phyloP scores from a whole-genome alignment of 2,329 filamentous ascomycete species.

The Colletotrichum sp. region DNA sequence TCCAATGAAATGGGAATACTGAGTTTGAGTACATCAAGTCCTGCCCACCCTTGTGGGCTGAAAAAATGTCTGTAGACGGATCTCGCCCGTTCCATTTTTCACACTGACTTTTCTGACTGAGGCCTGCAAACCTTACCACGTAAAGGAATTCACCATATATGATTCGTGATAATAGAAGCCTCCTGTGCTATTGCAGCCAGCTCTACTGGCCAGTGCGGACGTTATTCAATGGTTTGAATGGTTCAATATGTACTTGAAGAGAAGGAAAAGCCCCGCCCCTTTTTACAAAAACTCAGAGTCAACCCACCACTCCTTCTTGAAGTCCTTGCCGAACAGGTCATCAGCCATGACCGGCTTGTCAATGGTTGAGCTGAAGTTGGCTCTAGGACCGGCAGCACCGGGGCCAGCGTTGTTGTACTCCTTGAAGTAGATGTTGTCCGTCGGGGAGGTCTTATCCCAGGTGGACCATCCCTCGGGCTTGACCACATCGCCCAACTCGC shows the following conservation, averaged over 20 bases:
- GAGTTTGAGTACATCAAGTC: neutral
- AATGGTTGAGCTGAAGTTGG: slow-evolving; percentile 3
- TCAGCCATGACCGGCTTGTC: neutral
- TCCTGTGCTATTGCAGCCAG: neutral
- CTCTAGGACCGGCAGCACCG: slow-evolving; percentile 37
- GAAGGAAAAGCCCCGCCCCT: neutral
- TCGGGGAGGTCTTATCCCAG: slow-evolving; percentile 45
- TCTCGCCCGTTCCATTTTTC: neutral
- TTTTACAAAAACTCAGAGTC: slow-evolving; percentile 1
- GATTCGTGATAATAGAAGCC: neutral
- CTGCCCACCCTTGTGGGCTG: neutral
- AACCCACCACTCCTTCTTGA: slow-evolving; percentile 20
- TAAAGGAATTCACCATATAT: neutral
- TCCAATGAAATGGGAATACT: neutral
- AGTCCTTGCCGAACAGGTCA: neutral
- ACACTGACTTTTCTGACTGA: neutral
- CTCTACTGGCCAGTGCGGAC: neutral
- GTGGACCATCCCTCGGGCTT: slow-evolving; percentile 54
- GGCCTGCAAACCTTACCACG: neutral
- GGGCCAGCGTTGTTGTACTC: slow-evolving; percentile 58
- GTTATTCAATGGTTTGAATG: neutral
- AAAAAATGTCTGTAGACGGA: neutral
- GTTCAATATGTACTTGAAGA: neutral
- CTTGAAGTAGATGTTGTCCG: slow-evolving; percentile 51
- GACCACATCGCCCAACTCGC: slow-evolving; percentile 50